Percentiles rank a stretch among this genome's conserved stretches.
phyloP scores from a whole-genome alignment of 148 eudicot genomes.

The Cornus controversa region DNA sequence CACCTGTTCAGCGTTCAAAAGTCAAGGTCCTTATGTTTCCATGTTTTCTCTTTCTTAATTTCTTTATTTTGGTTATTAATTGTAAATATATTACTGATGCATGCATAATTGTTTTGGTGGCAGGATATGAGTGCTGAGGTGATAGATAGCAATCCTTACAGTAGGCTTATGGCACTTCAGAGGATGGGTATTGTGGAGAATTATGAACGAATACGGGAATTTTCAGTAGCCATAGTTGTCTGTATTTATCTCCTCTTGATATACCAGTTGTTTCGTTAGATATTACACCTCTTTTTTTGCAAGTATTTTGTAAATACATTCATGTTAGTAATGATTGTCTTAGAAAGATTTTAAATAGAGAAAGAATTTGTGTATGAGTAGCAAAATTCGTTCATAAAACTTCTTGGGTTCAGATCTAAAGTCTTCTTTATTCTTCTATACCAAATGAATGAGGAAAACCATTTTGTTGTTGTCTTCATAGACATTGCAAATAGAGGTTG shows the following conservation, averaged over 20 bases:
- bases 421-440: not conserved
- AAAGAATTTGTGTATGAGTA: not conserved
- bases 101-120: conserved; percentile 14
- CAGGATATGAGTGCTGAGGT: conserved; percentile 99
- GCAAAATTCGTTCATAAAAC: not conserved
- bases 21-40: conserved; percentile 53
- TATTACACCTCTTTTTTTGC: not conserved
- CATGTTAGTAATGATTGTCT: not conserved
- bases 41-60: not conserved
- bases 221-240: conserved; percentile 92
- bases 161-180: conserved; percentile 97
- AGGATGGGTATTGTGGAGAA: conserved; percentile 96
- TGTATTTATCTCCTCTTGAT: conserved; percentile 36
- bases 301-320: not conserved
- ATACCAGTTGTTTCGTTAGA: not conserved
- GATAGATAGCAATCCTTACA: conserved; percentile 95
- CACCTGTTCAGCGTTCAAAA: conserved; percentile 62
- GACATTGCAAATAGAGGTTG: too few species aligned
- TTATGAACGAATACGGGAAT: conserved; percentile 93
- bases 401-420: not conserved
- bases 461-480: too few species aligned
- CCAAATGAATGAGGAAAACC: not conserved
- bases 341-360: too few species aligned
- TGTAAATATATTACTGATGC: conserved; percentile 11
- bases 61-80: not conserved